Conservation (phyloP, 495 filamentous ascomycete species). For the Podospora didyma region DNA sequence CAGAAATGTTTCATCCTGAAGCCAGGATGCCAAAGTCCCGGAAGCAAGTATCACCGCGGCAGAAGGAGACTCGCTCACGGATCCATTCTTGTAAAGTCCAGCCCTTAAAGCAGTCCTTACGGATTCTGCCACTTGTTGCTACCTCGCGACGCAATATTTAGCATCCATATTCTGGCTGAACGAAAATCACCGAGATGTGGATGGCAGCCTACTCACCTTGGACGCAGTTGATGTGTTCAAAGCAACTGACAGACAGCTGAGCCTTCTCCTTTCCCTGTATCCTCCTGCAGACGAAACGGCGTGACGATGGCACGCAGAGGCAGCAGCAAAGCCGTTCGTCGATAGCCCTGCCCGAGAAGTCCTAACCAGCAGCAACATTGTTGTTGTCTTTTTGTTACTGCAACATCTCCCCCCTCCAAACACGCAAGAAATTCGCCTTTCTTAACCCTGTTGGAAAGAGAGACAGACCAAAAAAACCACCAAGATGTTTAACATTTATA, state of each 20-base stretch:
- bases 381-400: neutral
- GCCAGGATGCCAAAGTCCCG: conserved; percentile 30
- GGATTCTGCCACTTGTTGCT: neutral
- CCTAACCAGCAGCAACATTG: neutral
- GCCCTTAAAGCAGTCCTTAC: neutral
- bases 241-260: neutral
- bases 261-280: too few species aligned
- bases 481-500: too few species aligned
- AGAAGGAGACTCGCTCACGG: neutral
- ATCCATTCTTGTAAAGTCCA: too few species aligned
- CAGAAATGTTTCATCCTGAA: conserved; percentile 36
- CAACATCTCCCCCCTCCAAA: too few species aligned
- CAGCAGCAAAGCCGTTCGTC: neutral
- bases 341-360: neutral
- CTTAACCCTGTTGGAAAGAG: neutral
- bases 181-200: neutral
- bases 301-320: too few species aligned
- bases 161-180: neutral
- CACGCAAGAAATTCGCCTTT: too few species aligned
- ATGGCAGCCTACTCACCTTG: too few species aligned
- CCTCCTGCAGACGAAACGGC: too few species aligned
- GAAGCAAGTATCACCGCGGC: conserved; percentile 35
- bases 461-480: neutral
- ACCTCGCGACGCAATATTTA: neutral
- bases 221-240: neutral